These are phyloP conservation scores for Grosmannia clavigera DNA, from an alignment of 2,329 filamentous ascomycete genomes.

Conservation along the genomic window DNA sequence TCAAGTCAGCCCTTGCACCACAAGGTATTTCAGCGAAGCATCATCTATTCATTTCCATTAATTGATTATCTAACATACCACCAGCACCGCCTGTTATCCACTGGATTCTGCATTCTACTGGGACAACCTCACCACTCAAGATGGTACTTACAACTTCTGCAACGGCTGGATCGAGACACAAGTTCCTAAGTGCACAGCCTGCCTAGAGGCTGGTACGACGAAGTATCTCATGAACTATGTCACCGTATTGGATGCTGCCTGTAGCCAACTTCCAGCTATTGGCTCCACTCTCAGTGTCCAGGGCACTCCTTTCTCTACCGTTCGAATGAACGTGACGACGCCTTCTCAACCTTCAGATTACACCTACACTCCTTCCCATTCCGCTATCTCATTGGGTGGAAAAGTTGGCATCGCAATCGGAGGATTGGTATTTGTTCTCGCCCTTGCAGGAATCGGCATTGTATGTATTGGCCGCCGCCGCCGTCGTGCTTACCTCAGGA, in stretches of 20 bases:
- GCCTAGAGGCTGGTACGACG: slow-evolving; percentile 25
- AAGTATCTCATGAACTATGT: slow-evolving; percentile 42
- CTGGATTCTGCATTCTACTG: slow-evolving; percentile 34
- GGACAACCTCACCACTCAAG: slow-evolving; percentile 33
- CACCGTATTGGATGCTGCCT: slow-evolving; percentile 41
- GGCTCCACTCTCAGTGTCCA: slow-evolving; percentile 36
- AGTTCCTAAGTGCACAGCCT: slow-evolving; percentile 32
- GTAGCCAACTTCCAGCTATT: slow-evolving; percentile 34
- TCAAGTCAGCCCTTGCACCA: slow-evolving; percentile 35
- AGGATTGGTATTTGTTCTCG: slow-evolving; percentile 33
- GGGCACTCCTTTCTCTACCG: slow-evolving; percentile 39
- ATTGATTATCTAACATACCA: background rate
- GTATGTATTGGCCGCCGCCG: slow-evolving; percentile 44
- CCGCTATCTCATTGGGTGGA: slow-evolving; percentile 37
- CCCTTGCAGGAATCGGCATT: slow-evolving; percentile 36
- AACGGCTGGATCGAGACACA: slow-evolving; percentile 29
- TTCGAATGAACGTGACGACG: slow-evolving; percentile 34
- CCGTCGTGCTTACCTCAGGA: slow-evolving; percentile 37
- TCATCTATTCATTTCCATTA: background rate
- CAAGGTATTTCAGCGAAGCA: slow-evolving; percentile 29
- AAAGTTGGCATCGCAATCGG: slow-evolving; percentile 48
- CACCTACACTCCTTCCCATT: slow-evolving; percentile 28
- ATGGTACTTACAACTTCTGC: slow-evolving; percentile 42
- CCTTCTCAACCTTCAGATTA: slow-evolving; percentile 29
- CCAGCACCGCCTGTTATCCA: slow-evolving; percentile 39